Base-by-base conservation (phyloP, 257 asterid genomes). In the Ocimum tenuiflorum region DNA sequence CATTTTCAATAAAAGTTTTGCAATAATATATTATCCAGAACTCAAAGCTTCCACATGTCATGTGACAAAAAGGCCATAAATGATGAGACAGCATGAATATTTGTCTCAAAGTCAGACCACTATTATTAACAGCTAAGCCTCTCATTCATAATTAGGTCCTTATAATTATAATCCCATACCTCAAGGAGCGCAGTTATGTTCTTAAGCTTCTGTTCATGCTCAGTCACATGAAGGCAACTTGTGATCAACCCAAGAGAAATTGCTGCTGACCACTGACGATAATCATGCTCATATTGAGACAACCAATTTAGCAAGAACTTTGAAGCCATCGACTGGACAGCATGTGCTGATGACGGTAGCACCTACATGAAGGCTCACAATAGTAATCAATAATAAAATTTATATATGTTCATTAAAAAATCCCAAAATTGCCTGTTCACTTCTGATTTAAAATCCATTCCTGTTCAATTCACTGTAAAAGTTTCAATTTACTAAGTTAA, bases 211-310 rank as follows among this genome's bases (percentile, higher is more conserved):
- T 81, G 97, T 60, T 85, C 86, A 71, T 74, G 84, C 80, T 94
- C 99, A 18, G 99, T 94, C 68, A 83, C 82, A 53, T 94, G 97
- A 73, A 89, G 85, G 82, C 91, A 81, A 84, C 96, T 88, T 67
- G 97, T 81, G 69, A 94, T 79, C 86, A 90, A 72, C 63, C 99
- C 99, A 72, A 94, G 86, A 82, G 97, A 87, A 63, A 94, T 88
- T 49, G 97, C 97, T 23, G 97, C 95, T 60, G 96, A 79, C 96
- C 97, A 94, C 80, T 94, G 99, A 69, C 89, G 94, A 58, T 82
- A 68, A 79, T 94, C 99, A 43, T 90, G 97, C 65, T 87, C 97
- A 77, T 83, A 79, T 76, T 90, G 96, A 57, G 78, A 77, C 67
- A 88, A 60, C 99, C 99, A 90, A 65, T 75, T 75, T 48, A 88